These are phyloP conservation scores for Oryza nivara DNA, from an alignment of 176 grass and related monocot genomes.

Conservation along the genomic window DNA sequence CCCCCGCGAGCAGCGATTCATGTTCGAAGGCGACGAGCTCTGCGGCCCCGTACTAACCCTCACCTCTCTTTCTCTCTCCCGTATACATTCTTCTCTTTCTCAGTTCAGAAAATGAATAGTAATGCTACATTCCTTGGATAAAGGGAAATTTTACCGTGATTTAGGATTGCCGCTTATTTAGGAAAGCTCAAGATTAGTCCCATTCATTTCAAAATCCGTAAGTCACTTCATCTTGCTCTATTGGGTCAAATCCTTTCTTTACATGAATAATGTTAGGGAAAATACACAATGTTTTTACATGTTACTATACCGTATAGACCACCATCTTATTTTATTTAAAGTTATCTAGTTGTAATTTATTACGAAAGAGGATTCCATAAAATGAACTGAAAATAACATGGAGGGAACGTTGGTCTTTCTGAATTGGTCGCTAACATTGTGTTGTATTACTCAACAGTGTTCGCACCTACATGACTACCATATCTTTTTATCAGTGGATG, in stretches of 20 bases:
- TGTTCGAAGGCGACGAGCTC: constrained; percentile 77
- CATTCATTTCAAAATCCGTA: constrained; percentile 6
- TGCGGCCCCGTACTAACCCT: constrained; percentile 50
- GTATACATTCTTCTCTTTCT: background rate
- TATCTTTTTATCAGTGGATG: background rate
- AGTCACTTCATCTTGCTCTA: constrained; percentile 2
- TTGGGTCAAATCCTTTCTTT: background rate
- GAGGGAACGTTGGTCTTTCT: background rate
- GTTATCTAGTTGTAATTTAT: constrained; percentile 7
- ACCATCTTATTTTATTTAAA: background rate
- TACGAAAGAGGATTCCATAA: background rate
- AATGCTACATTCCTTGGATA: background rate
- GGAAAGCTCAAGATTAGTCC: background rate
- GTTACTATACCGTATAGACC: background rate
- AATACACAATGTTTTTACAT: constrained; percentile 1
- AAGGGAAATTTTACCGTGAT: background rate
- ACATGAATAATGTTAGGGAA: constrained; percentile 12
- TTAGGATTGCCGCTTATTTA: background rate
- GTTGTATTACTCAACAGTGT: background rate
- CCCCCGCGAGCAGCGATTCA: constrained; percentile 72
- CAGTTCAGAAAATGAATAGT: background rate
- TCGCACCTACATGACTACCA: background rate
- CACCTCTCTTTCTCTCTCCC: background rate
- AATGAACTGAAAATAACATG: background rate
- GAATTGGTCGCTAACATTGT: background rate